A percentile compares a stretch with the other conserved stretches of the same genome.
Evolutionary conservation across 2,329 filamentous ascomycete species (phyloP).

Genomic region (Aureobasidium sp.): DNA sequence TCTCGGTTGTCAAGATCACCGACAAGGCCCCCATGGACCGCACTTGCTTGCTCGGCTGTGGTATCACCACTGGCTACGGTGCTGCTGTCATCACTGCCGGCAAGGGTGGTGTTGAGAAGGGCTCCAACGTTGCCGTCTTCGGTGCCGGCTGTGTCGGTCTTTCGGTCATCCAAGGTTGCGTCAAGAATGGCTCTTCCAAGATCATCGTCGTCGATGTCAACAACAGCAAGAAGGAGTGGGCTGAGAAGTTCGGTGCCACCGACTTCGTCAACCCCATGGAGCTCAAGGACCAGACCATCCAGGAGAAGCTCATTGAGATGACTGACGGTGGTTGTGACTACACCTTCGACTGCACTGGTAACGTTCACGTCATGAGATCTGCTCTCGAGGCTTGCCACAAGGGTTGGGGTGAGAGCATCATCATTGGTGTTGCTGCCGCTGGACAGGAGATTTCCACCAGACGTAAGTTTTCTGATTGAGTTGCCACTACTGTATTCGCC

Average conservation of each 20-base stretch:
- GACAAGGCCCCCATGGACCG: slow-evolving; percentile 88
- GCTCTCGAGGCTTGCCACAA: slow-evolving; percentile 98
- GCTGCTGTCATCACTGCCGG: slow-evolving; percentile 89
- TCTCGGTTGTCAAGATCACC: slow-evolving; percentile 91
- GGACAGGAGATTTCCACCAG: slow-evolving; percentile 92
- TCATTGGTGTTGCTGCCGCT: slow-evolving; percentile 94
- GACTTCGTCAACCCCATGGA: slow-evolving; percentile 90
- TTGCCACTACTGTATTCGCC: background rate
- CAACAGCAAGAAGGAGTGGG: slow-evolving; percentile 82
- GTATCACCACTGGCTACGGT: slow-evolving; percentile 97
- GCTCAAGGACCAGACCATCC: slow-evolving; percentile 59
- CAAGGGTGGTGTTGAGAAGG: slow-evolving; percentile 60
- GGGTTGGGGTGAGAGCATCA: slow-evolving; percentile 96
- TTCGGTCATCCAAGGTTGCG: slow-evolving; percentile 87
- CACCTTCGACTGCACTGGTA: slow-evolving; percentile 98
- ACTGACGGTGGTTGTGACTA: slow-evolving; percentile 97
- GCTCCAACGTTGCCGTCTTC: slow-evolving; percentile 83
- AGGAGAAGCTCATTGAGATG: slow-evolving; percentile 91
- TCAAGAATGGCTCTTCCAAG: slow-evolving; percentile 68
- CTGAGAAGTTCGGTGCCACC: slow-evolving; percentile 88
- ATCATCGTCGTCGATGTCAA: slow-evolving; percentile 79
- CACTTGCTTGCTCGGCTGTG: slow-evolving; percentile 91
- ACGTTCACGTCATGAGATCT: slow-evolving; percentile 89
- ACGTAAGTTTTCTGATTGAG: slow-evolving; percentile 52
- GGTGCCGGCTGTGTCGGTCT: slow-evolving; percentile 94